Base-by-base conservation (phyloP, 768 basidiomycete species). In the Pleurotus salmoneostramineus region DNA sequence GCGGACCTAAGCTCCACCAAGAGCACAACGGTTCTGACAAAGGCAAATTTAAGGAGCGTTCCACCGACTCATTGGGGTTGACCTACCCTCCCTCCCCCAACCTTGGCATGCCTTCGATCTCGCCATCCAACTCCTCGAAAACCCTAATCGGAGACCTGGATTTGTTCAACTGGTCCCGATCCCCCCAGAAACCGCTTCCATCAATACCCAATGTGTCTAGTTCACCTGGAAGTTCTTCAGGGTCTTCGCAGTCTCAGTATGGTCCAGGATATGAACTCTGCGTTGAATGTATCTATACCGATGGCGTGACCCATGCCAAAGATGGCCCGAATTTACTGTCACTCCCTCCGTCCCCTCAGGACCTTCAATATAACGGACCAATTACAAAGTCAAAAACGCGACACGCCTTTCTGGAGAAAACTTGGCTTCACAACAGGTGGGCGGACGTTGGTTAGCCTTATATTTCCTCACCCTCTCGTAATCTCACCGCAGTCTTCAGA, bases 361-460 rank as follows among this genome's bases (percentile, higher is more conserved):
- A 86, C 64, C 76, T 80, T 6, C 76, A 76, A 63, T 68, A 72
- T 33, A 72, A 83, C 60, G 76, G 89, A 37, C 81, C 85, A 33
- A 85, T 88, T 1, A 89, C 90, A 1, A 83, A 82, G 50, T 74
- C 74, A 63, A 92, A 91, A 68, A 91, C 91, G 11, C 82, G 95
- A 8, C 95, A 98, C 68, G 88, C 91, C 1, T 98, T 89, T 67
- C 71, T 83, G 45, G 95, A 96, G 72, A 91, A 91, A 69, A 79
- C 89, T 2, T 97, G 95, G 95, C 86, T 86, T 1, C 81, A 80
- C 34, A 72, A 74, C 43, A 90, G 91, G 1, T 97, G 95, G 95
- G 85, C 85, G 58, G 91, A 94, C 66, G 86, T 97, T 54, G 91
- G 94, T 94, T 80, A 45, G 40, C 17, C 42, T 6, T 43, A 27